Percentiles rank a stretch among this genome's conserved stretches.
Conservation (phyloP, 257 asterid species). For the Ligustrum vulgare region DNA sequence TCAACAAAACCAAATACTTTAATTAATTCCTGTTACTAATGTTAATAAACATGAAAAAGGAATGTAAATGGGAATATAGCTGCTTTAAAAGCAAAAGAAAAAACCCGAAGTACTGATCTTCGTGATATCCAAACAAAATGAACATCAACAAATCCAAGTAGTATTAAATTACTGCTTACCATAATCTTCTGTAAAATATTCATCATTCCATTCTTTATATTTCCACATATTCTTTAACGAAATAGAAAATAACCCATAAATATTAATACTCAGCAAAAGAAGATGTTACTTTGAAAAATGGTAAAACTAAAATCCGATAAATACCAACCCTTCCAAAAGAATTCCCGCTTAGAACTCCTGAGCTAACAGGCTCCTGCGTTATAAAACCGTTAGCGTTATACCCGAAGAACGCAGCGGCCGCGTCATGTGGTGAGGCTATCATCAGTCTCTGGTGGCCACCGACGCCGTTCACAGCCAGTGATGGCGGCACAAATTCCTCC, state of each 20-base stretch:
- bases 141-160: too few relatives aligned
- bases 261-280: neutral
- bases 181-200: neutral
- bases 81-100: too few relatives aligned
- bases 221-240: neutral
- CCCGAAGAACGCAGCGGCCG: slow-evolving; percentile 61
- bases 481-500: slow-evolving; percentile 70
- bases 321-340: slow-evolving; percentile 65
- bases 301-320: neutral
- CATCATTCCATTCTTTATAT: neutral
- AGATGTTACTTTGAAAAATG: neutral
- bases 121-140: neutral
- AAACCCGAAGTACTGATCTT: too few relatives aligned
- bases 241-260: neutral
- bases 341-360: slow-evolving; percentile 50
- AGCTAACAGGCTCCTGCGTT: slow-evolving; percentile 47
- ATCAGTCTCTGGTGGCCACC: slow-evolving; percentile 39
- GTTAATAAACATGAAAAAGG: too few relatives aligned
- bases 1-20: too few relatives aligned
- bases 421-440: slow-evolving; percentile 36
- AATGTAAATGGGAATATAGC: too few relatives aligned
- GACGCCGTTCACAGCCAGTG: slow-evolving; percentile 31
- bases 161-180: neutral
- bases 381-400: slow-evolving; percentile 52
- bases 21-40: too few relatives aligned